Conservation (phyloP, 2,329 filamentous ascomycete species). For the Golovinomyces cichoracearum region DNA sequence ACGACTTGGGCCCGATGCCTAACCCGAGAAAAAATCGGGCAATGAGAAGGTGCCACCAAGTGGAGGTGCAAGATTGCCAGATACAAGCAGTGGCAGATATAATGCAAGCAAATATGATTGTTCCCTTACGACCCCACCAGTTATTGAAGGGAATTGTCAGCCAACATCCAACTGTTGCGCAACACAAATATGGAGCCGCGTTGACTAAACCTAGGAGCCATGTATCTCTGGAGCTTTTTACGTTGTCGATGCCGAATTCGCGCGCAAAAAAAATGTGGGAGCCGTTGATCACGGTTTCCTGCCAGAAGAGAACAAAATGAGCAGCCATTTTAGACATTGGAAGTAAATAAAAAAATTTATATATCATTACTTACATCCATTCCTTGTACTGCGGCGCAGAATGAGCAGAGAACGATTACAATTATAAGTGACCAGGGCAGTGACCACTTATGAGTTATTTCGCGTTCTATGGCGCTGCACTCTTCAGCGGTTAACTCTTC, state of each 20-base stretch:
- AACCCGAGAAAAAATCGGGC: conserved; percentile 31
- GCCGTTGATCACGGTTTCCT: conserved; percentile 19
- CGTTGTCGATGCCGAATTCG: conserved; percentile 19
- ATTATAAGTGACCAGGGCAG: background rate
- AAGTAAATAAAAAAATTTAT: background rate
- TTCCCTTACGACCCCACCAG: conserved; percentile 31
- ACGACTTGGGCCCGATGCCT: conserved; percentile 31
- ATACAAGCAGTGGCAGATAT: conserved; percentile 37
- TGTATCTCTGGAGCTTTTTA: conserved; percentile 19
- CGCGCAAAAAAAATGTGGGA: conserved; percentile 20
- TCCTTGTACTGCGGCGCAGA: conserved; percentile 15
- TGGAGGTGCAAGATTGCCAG: conserved; percentile 31
- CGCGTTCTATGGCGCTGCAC: background rate
- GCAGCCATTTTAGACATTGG: background rate
- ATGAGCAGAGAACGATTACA: conserved; percentile 1
- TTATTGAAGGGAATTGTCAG: conserved; percentile 35
- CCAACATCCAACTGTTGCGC: conserved; percentile 31
- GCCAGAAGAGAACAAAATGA: background rate
- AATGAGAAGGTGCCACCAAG: conserved; percentile 31
- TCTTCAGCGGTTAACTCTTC: conserved; percentile 23
- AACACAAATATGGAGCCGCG: conserved; percentile 19
- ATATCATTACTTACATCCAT: conserved; percentile 4
- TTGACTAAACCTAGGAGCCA: conserved; percentile 36
- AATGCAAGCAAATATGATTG: conserved; percentile 35
- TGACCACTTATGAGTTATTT: conserved; percentile 2